Evolutionary conservation across 768 basidiomycete species (phyloP), one percentile per base, ranked within the genome.

Genomic region (Auricularia auricula-judae): DNA sequence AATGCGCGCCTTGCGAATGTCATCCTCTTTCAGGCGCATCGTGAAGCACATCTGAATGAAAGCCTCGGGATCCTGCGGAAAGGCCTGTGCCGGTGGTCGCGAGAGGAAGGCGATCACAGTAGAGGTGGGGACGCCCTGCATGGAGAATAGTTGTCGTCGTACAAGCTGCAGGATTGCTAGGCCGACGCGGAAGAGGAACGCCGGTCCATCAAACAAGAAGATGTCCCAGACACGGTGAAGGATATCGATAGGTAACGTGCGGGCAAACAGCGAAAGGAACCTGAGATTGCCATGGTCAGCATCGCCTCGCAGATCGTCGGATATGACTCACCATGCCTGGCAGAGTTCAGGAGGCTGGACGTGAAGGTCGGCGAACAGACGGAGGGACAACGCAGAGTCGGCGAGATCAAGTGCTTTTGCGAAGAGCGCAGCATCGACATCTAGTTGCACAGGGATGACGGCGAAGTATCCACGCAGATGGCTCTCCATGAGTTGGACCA

Each of bases 401-500:
- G 79, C 82, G 18, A 67, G 68, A 68, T 92, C 89, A n/a, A 93
- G 74, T 1, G 85, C 86, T 42, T 83, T 84, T 64, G 79, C 80
- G 68, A 92, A 90, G 54, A 93, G 72, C 2, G 82, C 78, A 0
- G 88, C 82, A 65, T 93, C 91, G 7, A 93, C 86, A 67, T 91
- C 90, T 64, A 91, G 76, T 71, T 90, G 88, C 2, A 79, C 77
- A 1, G 79, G 75, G 61, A 75, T 80, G 3, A 79, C 70, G 43
- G 86, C 82, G 71, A 91, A 93, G 72, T 91, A 91, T 0, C 86
- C 78, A 1, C 91, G 86, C n/a, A 92, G 77, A 67, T 91, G 86
- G 1, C 83, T 81, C 68, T 93, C 89, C 91, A 93, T 93, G 67
- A 93, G 76, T 2, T 89, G 90, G 1, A 89, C 81, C 71, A 93